Base-by-base conservation (phyloP, 1,284 basidiomycete species). In the Cryptococcus sp. region DNA sequence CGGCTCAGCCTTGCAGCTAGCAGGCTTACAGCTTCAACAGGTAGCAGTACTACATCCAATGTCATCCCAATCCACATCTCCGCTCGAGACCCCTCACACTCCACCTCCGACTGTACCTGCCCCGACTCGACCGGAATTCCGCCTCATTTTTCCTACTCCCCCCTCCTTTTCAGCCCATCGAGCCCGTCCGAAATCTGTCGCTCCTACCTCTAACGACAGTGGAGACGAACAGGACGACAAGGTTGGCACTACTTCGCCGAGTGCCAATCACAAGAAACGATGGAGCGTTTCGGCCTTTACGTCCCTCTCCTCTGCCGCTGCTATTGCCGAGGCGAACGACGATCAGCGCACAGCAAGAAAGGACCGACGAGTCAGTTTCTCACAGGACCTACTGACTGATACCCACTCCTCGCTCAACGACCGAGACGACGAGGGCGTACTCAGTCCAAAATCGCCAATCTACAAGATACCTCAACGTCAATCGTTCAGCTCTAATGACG, bases 121-220 rank as follows among this genome's bases (percentile, higher is more conserved):
- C 11, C n/a, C 46, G 10, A 13, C 50, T 13, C 46, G 50, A n/a
- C 59, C 58, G 6, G 20, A 43, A 3, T 53, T 63, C 41, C 52
- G 50, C 34, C 22, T 68, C n/a, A 66, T 63, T 17, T 54, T 68
- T 10, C 68, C 68, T 26, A 68, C 68, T 8, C 68, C 68, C 25
- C 59, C 64, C 6, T 70, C 68, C 10, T 70, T 68, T 58, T 57
- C 61, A n/a, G 57, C 59, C 5, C 61, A 63, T 22, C 54, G 61
- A 19, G 49, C 49, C 29, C 45, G 54, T n/a, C 34, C 50, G 13
- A 19, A 58, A 40, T 53, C 54, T 6, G 45, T 40, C 23, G 39
- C 52, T 26, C 52, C 58, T 3, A 44, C 48, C 1, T 22, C 52
- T 17, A 34, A 20, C 26, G 41, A 29, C 34, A 38, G 23, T 50